Percentiles rank a stretch among this genome's conserved stretches.
Conservation (phyloP, 75 land plant species). For the Picea glauca region DNA sequence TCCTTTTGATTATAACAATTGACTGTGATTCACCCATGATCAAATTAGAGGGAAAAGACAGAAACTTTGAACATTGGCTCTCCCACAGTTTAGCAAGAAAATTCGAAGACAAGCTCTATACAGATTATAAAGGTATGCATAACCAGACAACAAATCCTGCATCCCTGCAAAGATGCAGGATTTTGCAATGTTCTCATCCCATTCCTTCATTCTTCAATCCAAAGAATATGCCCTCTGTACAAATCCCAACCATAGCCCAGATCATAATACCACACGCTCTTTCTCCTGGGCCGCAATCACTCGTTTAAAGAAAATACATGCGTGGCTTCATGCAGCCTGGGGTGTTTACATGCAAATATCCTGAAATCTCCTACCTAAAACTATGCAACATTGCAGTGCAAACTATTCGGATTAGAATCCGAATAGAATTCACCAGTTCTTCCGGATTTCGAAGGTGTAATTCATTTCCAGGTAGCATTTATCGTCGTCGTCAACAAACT, state of each 20-base stretch:
- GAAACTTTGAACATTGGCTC: too few relatives aligned
- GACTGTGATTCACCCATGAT: too few relatives aligned
- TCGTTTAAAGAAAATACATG: background rate
- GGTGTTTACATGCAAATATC: background rate
- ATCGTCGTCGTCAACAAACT: constrained; percentile 75
- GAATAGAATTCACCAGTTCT: constrained; percentile 23
- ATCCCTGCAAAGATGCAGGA: background rate
- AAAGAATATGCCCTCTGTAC: constrained; percentile 1
- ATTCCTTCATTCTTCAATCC: background rate
- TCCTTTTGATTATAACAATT: too few relatives aligned
- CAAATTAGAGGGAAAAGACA: too few relatives aligned
- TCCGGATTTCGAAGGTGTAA: constrained; percentile 71
- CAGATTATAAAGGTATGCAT: too few relatives aligned
- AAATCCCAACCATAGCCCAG: background rate
- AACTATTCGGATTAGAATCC: background rate
- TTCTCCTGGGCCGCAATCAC: background rate
- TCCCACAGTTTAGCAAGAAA: too few relatives aligned
- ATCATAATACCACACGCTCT: background rate
- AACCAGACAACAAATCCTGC: constrained; percentile 4
- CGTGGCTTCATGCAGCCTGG: background rate
- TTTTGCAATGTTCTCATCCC: background rate
- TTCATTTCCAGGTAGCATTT: constrained; percentile 55
- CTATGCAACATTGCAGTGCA: background rate
- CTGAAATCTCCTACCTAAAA: constrained; percentile 1
- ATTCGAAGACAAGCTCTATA: too few relatives aligned